phyloP scores from a whole-genome alignment of 768 basidiomycete species.

The Antrodiella citrinella region DNA sequence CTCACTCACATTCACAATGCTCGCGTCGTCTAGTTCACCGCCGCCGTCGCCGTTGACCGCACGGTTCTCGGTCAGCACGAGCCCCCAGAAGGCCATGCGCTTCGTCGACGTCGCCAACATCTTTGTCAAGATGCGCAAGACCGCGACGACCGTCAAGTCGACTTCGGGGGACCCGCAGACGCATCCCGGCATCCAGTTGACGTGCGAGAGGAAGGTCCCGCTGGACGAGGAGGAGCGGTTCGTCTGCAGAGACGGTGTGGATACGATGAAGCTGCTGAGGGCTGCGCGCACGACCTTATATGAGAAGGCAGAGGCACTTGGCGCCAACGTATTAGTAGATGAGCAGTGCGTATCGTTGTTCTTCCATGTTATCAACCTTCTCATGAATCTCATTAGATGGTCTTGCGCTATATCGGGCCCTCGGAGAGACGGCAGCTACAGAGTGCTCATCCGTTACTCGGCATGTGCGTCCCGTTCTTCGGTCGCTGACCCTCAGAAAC shows the following conservation, averaged over 20 bases:
- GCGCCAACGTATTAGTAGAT: constrained; percentile 56
- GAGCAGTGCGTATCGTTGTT: constrained; percentile 47
- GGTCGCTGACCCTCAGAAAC: constrained; percentile 46
- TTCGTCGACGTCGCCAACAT: constrained; percentile 39
- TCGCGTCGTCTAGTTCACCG: constrained; percentile 16
- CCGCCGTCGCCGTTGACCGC: constrained; percentile 20
- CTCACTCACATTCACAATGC: not conserved
- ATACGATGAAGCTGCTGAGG: constrained; percentile 47
- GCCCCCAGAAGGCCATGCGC: constrained; percentile 12
- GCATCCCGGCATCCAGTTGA: constrained; percentile 24
- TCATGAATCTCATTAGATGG: constrained; percentile 40
- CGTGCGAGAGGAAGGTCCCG: constrained; percentile 24
- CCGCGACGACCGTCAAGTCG: constrained; percentile 24
- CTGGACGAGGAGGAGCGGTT: constrained; percentile 36
- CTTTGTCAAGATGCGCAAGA: constrained; percentile 45
- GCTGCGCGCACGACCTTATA: constrained; percentile 44
- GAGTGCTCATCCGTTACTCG: constrained; percentile 57
- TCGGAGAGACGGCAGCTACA: constrained; percentile 47
- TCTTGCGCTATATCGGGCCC: constrained; percentile 49
- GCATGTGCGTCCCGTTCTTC: constrained; percentile 51
- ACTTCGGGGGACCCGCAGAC: constrained; percentile 32
- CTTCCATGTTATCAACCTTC: not conserved
- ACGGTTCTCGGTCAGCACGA: constrained; percentile 9
- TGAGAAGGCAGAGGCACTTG: constrained; percentile 39
- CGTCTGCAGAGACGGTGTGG: constrained; percentile 56